Conservation (phyloP, 75 land plant species). For the Adiantum capillusveneris region DNA sequence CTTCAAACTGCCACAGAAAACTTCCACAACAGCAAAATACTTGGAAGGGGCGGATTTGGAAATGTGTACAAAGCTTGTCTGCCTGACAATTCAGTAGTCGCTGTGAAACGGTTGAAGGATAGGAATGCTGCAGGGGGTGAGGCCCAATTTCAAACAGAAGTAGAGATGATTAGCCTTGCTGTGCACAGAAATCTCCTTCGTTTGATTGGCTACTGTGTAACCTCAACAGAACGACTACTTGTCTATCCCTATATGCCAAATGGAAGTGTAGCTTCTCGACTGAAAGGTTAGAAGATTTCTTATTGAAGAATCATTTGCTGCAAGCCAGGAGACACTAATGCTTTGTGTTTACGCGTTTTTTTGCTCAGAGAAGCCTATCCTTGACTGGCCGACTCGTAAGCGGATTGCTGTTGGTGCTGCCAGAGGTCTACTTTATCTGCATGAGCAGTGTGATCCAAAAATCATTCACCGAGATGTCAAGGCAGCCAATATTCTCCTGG, state of each 20-base stretch:
- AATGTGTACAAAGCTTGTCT: constrained; percentile 47
- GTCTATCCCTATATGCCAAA: constrained; percentile 73
- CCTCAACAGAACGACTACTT: constrained; percentile 54
- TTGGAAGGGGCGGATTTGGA: constrained; percentile 54
- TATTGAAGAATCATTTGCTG: too few species aligned
- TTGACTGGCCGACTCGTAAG: constrained; percentile 71
- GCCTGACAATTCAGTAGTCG: constrained; percentile 39
- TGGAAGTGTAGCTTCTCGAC: constrained; percentile 66
- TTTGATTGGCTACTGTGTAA: constrained; percentile 49
- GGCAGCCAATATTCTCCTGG: constrained; percentile 86
- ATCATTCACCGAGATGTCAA: constrained; percentile 92
- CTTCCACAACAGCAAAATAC: constrained; percentile 38
- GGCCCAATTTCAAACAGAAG: constrained; percentile 57
- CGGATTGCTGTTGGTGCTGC: constrained; percentile 75
- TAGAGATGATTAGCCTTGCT: constrained; percentile 71
- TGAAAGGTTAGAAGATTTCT: constrained; percentile 44
- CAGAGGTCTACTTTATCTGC: constrained; percentile 71
- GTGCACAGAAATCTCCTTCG: constrained; percentile 59
- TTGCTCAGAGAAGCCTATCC: constrained; percentile 31
- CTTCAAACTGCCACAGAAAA: constrained; percentile 46
- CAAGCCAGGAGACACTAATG: too few species aligned
- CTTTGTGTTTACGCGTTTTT: too few species aligned
- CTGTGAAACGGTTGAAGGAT: constrained; percentile 62
- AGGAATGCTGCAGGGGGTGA: constrained; percentile 43
- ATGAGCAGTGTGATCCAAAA: constrained; percentile 86